A percentile compares a stretch with the other conserved stretches of the same genome.
phyloP scores from a whole-genome alignment of 106 monocot species.

The Dioscorea alata region DNA sequence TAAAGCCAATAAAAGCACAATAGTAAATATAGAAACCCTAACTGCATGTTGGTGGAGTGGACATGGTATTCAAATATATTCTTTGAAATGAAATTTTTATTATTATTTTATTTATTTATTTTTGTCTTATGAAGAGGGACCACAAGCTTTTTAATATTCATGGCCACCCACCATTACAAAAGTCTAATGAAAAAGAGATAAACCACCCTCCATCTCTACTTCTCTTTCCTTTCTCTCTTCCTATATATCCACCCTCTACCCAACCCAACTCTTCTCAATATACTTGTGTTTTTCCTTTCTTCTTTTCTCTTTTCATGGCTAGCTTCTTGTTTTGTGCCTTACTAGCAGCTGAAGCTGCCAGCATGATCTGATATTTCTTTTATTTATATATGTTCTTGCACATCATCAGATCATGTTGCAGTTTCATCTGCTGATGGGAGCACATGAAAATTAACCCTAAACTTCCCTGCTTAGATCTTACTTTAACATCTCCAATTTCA shows the following conservation, averaged over 20 bases:
- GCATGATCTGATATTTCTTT: conserved; percentile 72
- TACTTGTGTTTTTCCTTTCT: neutral
- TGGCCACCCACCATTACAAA: neutral
- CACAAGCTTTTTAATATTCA: conserved; percentile 1
- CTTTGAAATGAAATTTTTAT: conserved; percentile 1
- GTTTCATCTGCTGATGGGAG: conserved; percentile 62
- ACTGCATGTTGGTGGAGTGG: conserved; percentile 22
- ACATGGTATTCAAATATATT: conserved; percentile 3
- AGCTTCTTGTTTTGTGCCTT: conserved; percentile 36
- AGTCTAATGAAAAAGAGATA: neutral
- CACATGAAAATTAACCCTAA: conserved; percentile 27
- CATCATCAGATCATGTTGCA: conserved; percentile 60
- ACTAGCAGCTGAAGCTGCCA: conserved; percentile 96
- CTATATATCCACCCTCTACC: conserved; percentile 15
- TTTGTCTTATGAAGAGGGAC: conserved; percentile 6
- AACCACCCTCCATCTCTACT: neutral
- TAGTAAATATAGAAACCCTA: conserved; percentile 26
- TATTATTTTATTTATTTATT: too few relatives aligned
- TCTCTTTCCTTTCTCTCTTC: neutral
- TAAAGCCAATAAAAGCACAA: neutral
- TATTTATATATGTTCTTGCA: neutral
- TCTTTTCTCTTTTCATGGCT: neutral
- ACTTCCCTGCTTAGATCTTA: neutral
- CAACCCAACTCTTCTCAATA: neutral
- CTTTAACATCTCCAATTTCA: neutral